Conservation (phyloP, 495 filamentous ascomycete genomes). For the Talaromyces borbonicus region DNA sequence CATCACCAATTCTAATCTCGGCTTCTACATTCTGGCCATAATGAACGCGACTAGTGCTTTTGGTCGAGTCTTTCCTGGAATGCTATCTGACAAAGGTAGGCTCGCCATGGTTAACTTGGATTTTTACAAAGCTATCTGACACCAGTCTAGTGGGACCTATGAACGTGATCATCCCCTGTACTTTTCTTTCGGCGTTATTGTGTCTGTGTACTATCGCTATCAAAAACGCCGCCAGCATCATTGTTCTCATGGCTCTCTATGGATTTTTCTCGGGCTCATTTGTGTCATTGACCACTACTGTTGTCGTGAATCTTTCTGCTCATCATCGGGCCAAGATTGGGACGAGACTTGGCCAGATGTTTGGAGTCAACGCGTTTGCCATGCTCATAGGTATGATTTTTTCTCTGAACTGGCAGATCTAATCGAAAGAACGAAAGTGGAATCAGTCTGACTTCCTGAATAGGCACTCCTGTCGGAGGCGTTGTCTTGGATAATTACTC, state of each 20-base stretch:
- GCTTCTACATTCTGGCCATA: slow-evolving; percentile 58
- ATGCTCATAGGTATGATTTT: slow-evolving; percentile 4
- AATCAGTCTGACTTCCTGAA: not conserved
- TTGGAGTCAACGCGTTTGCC: not conserved
- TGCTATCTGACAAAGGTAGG: slow-evolving; percentile 20
- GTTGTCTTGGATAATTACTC: slow-evolving; percentile 2
- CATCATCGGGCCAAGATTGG: slow-evolving; percentile 2
- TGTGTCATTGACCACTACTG: slow-evolving; percentile 17
- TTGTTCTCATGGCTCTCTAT: slow-evolving; percentile 18
- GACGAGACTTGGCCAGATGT: slow-evolving; percentile 3
- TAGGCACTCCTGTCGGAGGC: slow-evolving; percentile 6
- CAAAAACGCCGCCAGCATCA: slow-evolving; percentile 56
- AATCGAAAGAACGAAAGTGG: too few species aligned
- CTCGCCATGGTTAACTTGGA: slow-evolving; percentile 18
- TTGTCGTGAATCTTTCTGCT: slow-evolving; percentile 18
- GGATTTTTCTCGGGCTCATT: slow-evolving; percentile 26
- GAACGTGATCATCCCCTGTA: slow-evolving; percentile 24
- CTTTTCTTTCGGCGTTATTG: slow-evolving; percentile 41
- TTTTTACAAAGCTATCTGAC: slow-evolving; percentile 10
- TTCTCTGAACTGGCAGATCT: not conserved
- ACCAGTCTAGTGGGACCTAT: slow-evolving; percentile 42
- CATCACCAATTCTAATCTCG: slow-evolving; percentile 49
- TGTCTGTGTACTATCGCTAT: slow-evolving; percentile 59
- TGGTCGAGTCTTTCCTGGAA: slow-evolving; percentile 22
- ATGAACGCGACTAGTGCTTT: slow-evolving; percentile 52